Conservation (phyloP, 2,329 filamentous ascomycete genomes). For the Pseudomassariella vexata region DNA sequence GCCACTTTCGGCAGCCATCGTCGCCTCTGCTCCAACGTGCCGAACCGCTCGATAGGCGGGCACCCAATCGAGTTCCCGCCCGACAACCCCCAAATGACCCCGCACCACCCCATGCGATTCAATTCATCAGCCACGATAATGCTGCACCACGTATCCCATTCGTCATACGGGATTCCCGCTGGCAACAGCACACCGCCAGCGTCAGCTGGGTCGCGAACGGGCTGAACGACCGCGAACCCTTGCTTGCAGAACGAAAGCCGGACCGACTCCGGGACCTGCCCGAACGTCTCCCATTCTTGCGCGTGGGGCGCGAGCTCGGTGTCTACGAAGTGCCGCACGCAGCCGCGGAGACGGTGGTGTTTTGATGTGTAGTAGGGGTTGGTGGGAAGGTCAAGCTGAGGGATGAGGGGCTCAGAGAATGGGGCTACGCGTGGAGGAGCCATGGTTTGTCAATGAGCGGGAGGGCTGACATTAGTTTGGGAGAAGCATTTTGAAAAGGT, state of each 20-base stretch:
- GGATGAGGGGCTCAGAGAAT: too few relatives aligned
- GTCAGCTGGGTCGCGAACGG: too few relatives aligned
- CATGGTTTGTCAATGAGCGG: too few relatives aligned
- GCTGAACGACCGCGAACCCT: constrained; percentile 27
- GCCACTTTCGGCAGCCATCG: constrained; percentile 38
- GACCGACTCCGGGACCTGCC: constrained; percentile 38
- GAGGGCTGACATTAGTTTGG: too few relatives aligned
- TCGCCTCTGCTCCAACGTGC: constrained; percentile 18
- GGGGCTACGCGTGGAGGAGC: too few relatives aligned
- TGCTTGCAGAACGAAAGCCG: constrained; percentile 26
- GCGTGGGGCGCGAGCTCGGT: constrained; percentile 49
- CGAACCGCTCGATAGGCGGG: constrained; percentile 18
- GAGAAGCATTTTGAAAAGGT: too few relatives aligned
- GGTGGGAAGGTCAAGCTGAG: too few relatives aligned
- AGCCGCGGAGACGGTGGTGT: constrained; percentile 50
- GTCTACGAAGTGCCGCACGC: constrained; percentile 53
- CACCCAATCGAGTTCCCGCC: constrained; percentile 48
- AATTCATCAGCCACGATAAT: constrained; percentile 30
- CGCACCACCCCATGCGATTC: constrained; percentile 39
- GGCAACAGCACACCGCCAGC: constrained; percentile 29
- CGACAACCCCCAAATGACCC: constrained; percentile 47
- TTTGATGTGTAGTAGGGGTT: constrained; percentile 59
- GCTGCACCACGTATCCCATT: constrained; percentile 31
- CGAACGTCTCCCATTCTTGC: constrained; percentile 56
- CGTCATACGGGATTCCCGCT: constrained; percentile 27